Evolutionary conservation across 148 eudicot genomes (phyloP).

Genomic region (Arbutus unedo): DNA sequence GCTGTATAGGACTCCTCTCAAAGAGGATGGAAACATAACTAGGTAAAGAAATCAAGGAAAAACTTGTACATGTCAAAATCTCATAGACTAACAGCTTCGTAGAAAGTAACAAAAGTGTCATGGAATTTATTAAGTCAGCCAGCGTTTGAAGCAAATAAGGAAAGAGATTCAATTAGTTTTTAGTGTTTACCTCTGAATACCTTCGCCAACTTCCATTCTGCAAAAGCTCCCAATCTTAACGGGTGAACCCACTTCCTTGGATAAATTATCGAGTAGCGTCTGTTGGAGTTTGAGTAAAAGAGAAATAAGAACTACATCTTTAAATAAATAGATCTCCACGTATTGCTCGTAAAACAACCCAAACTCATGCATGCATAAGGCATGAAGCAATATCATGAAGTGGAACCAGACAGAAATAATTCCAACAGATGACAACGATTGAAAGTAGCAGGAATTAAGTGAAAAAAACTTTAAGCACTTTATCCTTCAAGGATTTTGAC

Average conservation of each 20-base stretch:
- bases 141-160: neutral
- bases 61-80: neutral
- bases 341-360: neutral
- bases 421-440: neutral
- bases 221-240: slow-evolving; percentile 72
- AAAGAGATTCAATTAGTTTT: neutral
- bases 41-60: neutral
- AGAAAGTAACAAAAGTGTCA: neutral
- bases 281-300: slow-evolving; percentile 33
- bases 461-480: neutral
- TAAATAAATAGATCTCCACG: neutral
- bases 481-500: no score
- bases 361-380: slow-evolving; percentile 8
- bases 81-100: neutral
- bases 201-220: slow-evolving; percentile 94
- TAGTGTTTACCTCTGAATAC: slow-evolving; percentile 59
- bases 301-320: neutral
- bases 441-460: neutral
- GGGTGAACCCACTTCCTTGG: slow-evolving; percentile 75
- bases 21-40: neutral
- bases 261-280: slow-evolving; percentile 63
- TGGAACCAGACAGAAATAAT: slow-evolving; percentile 12
- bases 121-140: neutral
- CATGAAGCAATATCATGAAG: slow-evolving; percentile 12
- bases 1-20: neutral